Percentiles rank a stretch among this genome's conserved stretches.
Conservation (phyloP, 495 filamentous ascomycete species). For the Cudoniella acicularis region DNA sequence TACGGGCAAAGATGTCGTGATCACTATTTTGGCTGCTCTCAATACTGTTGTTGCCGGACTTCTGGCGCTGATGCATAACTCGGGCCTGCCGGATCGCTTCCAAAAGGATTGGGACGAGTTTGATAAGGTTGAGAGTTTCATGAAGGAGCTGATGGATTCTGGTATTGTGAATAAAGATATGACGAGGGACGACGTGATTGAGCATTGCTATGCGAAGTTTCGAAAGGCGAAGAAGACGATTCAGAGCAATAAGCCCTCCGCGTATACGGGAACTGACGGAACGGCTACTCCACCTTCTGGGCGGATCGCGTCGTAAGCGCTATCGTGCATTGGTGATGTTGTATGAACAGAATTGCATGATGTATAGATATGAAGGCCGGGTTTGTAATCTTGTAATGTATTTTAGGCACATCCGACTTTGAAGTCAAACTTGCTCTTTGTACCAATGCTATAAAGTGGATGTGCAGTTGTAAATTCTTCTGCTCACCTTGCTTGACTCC, state of each 20-base stretch:
- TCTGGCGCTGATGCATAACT: slow-evolving; percentile 19
- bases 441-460: too few species aligned
- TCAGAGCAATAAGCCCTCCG: slow-evolving; percentile 6
- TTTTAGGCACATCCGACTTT: background rate
- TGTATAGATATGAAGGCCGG: too few species aligned
- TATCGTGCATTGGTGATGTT: too few species aligned
- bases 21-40: slow-evolving; percentile 16
- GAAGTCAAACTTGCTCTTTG: too few species aligned
- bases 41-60: slow-evolving; percentile 20
- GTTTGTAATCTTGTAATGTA: too few species aligned
- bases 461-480: background rate
- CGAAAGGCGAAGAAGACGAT: slow-evolving; percentile 13
- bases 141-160: slow-evolving; percentile 12
- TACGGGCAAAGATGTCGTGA: background rate
- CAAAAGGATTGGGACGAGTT: slow-evolving; percentile 18
- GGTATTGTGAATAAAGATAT: slow-evolving; percentile 10
- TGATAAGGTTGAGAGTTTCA: slow-evolving; percentile 15
- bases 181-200: slow-evolving; percentile 7
- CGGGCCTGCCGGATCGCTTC: slow-evolving; percentile 13
- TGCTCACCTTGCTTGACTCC: background rate
- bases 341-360: too few species aligned
- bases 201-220: slow-evolving; percentile 10
- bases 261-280: slow-evolving; percentile 5
- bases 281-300: background rate
- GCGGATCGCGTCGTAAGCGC: too few species aligned